Conservation (phyloP, 495 filamentous ascomycete species). For the Podospora anserina region DNA sequence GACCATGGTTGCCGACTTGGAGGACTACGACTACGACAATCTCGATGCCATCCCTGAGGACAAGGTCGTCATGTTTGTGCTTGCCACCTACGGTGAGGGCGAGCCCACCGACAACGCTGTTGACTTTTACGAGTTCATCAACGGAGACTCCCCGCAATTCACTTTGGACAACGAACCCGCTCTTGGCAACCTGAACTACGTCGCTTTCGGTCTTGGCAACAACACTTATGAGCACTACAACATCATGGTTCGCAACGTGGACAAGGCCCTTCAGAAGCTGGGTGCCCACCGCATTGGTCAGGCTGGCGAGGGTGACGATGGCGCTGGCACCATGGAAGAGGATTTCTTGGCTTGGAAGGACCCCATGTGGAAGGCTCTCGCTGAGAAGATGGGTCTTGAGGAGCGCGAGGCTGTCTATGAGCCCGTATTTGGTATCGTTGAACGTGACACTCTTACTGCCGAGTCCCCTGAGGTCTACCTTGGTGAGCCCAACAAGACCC, state of each 20-base stretch:
- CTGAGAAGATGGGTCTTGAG: slow-evolving; percentile 78
- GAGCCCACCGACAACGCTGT: slow-evolving; percentile 99
- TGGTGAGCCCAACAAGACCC: slow-evolving; percentile 94
- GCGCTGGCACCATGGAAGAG: slow-evolving; percentile 99
- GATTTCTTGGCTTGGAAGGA: slow-evolving; percentile 99
- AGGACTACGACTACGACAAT: slow-evolving; percentile 97
- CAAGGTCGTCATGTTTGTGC: slow-evolving; percentile 90
- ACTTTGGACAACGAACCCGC: slow-evolving; percentile 74
- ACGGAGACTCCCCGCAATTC: slow-evolving; percentile 74
- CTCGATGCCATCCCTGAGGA: slow-evolving; percentile 84
- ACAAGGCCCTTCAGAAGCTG: slow-evolving; percentile 71
- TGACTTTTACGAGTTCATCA: slow-evolving; percentile 97
- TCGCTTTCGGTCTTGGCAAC: slow-evolving; percentile 94
- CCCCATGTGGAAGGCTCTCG: slow-evolving; percentile 90
- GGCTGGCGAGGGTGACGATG: slow-evolving; percentile 95
- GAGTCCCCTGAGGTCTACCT: slow-evolving; percentile 89
- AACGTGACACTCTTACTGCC: slow-evolving; percentile 67
- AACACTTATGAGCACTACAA: slow-evolving; percentile 99
- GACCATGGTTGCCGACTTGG: slow-evolving; percentile 96
- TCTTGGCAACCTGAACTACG: slow-evolving; percentile 82
- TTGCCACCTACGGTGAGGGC: slow-evolving; percentile 97
- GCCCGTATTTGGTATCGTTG: slow-evolving; percentile 78
- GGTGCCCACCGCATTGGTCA: slow-evolving; percentile 80
- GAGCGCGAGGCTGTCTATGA: slow-evolving; percentile 97
- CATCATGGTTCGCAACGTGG: slow-evolving; percentile 90